Evolutionary conservation across 768 basidiomycete genomes (phyloP), one percentile per base, ranked within the genome.

Genomic region (Fomitopsis serialis): DNA sequence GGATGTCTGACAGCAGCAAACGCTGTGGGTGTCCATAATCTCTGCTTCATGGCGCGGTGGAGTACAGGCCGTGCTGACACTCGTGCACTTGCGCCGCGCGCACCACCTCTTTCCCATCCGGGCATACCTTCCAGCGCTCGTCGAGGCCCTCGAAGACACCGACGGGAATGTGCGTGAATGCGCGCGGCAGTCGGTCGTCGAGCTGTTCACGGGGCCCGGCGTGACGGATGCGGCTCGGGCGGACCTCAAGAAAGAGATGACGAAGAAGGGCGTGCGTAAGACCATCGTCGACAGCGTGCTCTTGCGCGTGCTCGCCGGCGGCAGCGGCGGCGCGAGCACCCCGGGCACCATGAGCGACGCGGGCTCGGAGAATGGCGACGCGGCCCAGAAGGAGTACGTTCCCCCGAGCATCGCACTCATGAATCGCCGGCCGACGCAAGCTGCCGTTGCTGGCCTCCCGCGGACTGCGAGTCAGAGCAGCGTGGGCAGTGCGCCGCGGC

Each of bases 211-310:
- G 1, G 89, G 90, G 15, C 79, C 87, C 0, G 82, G 80, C 4
- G 91, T 92, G 13, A 83, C 86, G 2, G 87, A 95, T 64, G 84
- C 83, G 8, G 97, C 97, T 2, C 84, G 91, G 48, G 82, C 93
- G 3, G 96, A 98, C 67, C 76, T 98, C 50, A 98, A 97, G 77
- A 94, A 92, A 65, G 88, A 92, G 66, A 78, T 98, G 77, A 68
- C 78, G 2, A 92, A 87, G 73, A 91, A 90, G 67, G 80, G 80
- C 40, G 89, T 97, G 42, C 80, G 92, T 32, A 96, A 95, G 71
- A 80, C 84, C 4, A 94, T 95, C 44, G 82, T 87, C 13, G 95
- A 98, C 56, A 77, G 77, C 49, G 82, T 98, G 15, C 76, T 94
- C 7, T 70, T 74, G 50, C 86, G 83, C 66, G 74, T 92, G 21